These are phyloP conservation scores for Cladophialophora bantiana DNA, from an alignment of 2,329 filamentous ascomycete species.

Conservation along the genomic window DNA sequence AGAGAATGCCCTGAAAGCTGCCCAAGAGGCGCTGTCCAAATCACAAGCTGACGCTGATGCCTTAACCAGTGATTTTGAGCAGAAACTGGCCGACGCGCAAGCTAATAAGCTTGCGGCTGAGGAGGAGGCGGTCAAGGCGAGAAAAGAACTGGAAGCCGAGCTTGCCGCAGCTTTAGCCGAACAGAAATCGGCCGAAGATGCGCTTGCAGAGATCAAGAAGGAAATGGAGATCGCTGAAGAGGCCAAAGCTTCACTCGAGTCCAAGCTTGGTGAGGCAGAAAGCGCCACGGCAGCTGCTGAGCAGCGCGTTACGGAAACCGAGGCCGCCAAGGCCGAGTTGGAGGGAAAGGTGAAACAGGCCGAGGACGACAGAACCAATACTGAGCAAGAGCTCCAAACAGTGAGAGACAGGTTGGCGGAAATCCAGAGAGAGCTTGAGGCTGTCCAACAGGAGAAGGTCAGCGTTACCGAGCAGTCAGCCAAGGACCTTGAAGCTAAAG, in stretches of 20 bases:
- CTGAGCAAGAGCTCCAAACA: constrained; percentile 18
- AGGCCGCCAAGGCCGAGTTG: constrained; percentile 17
- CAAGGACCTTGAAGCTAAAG: constrained; percentile 23
- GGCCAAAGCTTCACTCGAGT: constrained; percentile 12
- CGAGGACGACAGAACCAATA: constrained; percentile 19
- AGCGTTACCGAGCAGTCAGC: constrained; percentile 16
- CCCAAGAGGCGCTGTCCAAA: constrained; percentile 26
- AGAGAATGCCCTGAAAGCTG: constrained; percentile 16
- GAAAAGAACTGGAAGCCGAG: constrained; percentile 14
- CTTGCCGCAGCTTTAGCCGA: constrained; percentile 5
- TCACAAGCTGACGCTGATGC: constrained; percentile 18
- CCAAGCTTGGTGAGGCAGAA: constrained; percentile 13
- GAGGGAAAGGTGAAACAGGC: constrained; percentile 24
- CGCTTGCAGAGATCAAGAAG: constrained; percentile 14
- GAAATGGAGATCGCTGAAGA: constrained; percentile 17
- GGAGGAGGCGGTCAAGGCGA: constrained; percentile 1
- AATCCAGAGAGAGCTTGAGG: constrained; percentile 20
- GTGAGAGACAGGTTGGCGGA: constrained; percentile 13
- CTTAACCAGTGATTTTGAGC: constrained; percentile 14
- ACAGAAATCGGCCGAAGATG: constrained; percentile 23
- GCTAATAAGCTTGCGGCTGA: constrained; percentile 9
- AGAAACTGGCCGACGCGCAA: constrained; percentile 20
- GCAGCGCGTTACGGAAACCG: constrained; percentile 14
- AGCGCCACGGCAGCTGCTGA: constrained; percentile 15
- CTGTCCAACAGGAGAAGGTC: constrained; percentile 11